These are phyloP conservation scores for Macroventuria anomochaeta DNA, from an alignment of 2,329 filamentous ascomycete species.

Conservation along the genomic window DNA sequence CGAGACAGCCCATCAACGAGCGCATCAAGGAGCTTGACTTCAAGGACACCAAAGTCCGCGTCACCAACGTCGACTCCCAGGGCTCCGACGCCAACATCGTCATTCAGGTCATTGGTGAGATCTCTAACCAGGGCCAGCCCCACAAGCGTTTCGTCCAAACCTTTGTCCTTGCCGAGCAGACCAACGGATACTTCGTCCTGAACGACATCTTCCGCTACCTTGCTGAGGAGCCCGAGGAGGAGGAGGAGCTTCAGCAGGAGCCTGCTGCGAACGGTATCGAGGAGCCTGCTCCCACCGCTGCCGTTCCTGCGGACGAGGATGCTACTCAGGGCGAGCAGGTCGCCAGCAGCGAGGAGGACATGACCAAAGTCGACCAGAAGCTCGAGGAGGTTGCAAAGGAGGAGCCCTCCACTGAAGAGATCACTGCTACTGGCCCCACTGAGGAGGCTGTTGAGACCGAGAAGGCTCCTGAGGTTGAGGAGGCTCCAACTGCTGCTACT, in stretches of 20 bases:
- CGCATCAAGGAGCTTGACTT: slow-evolving; percentile 92
- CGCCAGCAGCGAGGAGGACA: slow-evolving; percentile 53
- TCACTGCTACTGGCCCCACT: slow-evolving; percentile 46
- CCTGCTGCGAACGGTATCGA: slow-evolving; percentile 46
- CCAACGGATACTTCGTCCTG: slow-evolving; percentile 95
- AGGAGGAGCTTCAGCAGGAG: slow-evolving; percentile 50
- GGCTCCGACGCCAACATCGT: slow-evolving; percentile 91
- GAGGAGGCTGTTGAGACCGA: slow-evolving; percentile 44
- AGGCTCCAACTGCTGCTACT: slow-evolving; percentile 46
- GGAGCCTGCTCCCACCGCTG: slow-evolving; percentile 50
- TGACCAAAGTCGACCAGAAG: slow-evolving; percentile 71
- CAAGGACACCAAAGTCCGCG: slow-evolving; percentile 97
- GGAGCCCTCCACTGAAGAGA: slow-evolving; percentile 35
- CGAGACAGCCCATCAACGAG: slow-evolving; percentile 80
- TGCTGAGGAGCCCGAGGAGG: slow-evolving; percentile 78
- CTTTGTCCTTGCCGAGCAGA: slow-evolving; percentile 94
- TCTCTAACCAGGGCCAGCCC: slow-evolving; percentile 89
- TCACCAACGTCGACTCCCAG: slow-evolving; percentile 97
- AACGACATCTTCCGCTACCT: slow-evolving; percentile 98
- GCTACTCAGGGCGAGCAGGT: slow-evolving; percentile 44
- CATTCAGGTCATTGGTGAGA: slow-evolving; percentile 97
- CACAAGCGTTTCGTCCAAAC: slow-evolving; percentile 98
- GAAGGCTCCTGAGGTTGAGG: slow-evolving; percentile 49
- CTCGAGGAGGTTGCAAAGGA: slow-evolving; percentile 66
- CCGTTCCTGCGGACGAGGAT: slow-evolving; percentile 39